Percentiles rank a stretch among this genome's conserved stretches.
Evolutionary conservation across 148 eudicot genomes (phyloP).

Genomic region (Limonium bicolor): DNA sequence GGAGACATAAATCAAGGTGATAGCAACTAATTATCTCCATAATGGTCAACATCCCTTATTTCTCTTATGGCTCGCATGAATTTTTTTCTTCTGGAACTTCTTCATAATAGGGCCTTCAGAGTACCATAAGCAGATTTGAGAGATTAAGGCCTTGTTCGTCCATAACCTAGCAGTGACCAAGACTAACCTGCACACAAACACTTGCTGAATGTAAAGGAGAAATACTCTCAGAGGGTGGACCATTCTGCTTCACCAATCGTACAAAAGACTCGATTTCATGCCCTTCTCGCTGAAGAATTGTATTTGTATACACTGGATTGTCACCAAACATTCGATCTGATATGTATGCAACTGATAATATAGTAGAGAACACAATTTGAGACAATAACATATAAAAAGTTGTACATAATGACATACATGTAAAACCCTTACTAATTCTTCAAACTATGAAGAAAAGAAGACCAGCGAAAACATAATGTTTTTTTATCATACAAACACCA

Average conservation of each 20-base stretch:
- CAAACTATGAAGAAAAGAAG: too few relatives aligned
- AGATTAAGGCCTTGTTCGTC: constrained; percentile 76
- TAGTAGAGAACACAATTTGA: constrained; percentile 61
- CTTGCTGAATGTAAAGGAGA: constrained; percentile 76
- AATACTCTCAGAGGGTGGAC: constrained; percentile 63
- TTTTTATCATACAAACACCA: too few relatives aligned
- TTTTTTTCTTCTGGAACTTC: constrained; percentile 86
- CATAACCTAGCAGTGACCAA: constrained; percentile 52
- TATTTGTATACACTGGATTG: constrained; percentile 61
- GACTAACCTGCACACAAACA: constrained; percentile 75
- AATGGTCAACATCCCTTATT: constrained; percentile 40
- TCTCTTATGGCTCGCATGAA: constrained; percentile 70
- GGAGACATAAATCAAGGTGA: constrained; percentile 84
- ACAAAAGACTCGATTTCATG: constrained; percentile 75
- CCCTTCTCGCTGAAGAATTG: constrained; percentile 87
- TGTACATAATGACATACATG: too few relatives aligned
- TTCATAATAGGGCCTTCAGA: constrained; percentile 68
- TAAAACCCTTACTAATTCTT: too few relatives aligned
- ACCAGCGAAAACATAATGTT: too few relatives aligned
- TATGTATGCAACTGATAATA: constrained; percentile 53
- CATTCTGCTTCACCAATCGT: constrained; percentile 73
- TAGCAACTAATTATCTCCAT: constrained; percentile 42
- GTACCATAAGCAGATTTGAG: constrained; percentile 77
- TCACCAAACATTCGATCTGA: constrained; percentile 65
- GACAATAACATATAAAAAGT: too few relatives aligned